Conservation (phyloP, 495 filamentous ascomycete genomes). For the Barbatosphaeria neglecta region DNA sequence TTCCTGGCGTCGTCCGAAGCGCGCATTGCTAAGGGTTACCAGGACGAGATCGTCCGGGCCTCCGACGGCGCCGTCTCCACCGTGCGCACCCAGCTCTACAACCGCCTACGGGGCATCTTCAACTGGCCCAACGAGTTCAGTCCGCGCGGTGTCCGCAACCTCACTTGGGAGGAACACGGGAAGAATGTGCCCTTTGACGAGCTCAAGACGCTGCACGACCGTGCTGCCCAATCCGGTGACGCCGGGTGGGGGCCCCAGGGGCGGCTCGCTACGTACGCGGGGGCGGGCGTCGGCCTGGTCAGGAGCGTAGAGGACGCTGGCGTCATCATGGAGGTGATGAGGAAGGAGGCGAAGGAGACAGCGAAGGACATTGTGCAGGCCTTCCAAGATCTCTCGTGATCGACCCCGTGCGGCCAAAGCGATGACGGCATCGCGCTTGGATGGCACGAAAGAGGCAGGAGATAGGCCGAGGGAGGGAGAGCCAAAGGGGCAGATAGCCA, state of each 20-base stretch:
- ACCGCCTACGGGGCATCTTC: slow-evolving; percentile 53
- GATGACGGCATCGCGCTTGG: background rate
- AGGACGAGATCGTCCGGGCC: slow-evolving; percentile 68
- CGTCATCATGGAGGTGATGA: slow-evolving; percentile 57
- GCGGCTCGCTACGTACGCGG: slow-evolving; percentile 61
- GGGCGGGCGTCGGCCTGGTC: slow-evolving; percentile 49
- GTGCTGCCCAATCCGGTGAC: slow-evolving; percentile 40
- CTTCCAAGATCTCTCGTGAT: too few relatives aligned
- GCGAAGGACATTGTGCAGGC: too few relatives aligned
- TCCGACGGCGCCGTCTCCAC: slow-evolving; percentile 54
- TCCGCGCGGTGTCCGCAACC: slow-evolving; percentile 51
- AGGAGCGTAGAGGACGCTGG: slow-evolving; percentile 52
- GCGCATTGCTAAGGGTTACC: slow-evolving; percentile 80
- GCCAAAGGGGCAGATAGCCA: too few relatives aligned
- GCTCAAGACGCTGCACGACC: slow-evolving; percentile 47
- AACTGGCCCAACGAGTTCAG: slow-evolving; percentile 58
- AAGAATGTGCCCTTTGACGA: slow-evolving; percentile 44
- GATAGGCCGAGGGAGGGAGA: too few relatives aligned
- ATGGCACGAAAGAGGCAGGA: background rate
- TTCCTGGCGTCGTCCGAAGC: slow-evolving; percentile 84
- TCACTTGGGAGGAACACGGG: slow-evolving; percentile 46
- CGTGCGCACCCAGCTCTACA: slow-evolving; percentile 56
- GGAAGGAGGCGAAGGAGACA: slow-evolving; percentile 47
- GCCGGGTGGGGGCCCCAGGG: slow-evolving; percentile 51
- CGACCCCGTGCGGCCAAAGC: background rate